phyloP scores from a whole-genome alignment of 2,329 filamentous ascomycete species.

The Fusarium oligoseptatum region DNA sequence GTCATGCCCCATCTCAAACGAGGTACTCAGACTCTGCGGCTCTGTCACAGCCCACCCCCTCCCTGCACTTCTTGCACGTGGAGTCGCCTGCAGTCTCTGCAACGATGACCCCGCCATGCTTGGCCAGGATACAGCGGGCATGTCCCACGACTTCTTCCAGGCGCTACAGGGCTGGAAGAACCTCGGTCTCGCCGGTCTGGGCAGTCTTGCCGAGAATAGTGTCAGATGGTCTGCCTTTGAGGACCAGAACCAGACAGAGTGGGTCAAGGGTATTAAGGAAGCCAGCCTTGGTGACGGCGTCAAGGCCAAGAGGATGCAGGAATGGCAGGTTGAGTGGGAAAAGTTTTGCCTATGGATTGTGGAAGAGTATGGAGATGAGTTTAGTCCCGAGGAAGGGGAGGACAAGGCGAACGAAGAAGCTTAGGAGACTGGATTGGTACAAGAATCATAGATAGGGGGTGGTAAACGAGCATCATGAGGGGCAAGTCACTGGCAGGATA shows the following conservation, averaged over 20 bases:
- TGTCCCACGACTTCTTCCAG: slow-evolving; percentile 96
- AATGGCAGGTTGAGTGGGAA: slow-evolving; percentile 89
- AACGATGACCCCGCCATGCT: slow-evolving; percentile 94
- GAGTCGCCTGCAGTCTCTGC: slow-evolving; percentile 85
- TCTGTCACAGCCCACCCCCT: slow-evolving; percentile 84
- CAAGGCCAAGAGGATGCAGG: slow-evolving; percentile 78
- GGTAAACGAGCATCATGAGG: neutral
- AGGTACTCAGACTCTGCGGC: slow-evolving; percentile 83
- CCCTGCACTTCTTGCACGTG: slow-evolving; percentile 85
- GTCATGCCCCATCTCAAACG: slow-evolving; percentile 91
- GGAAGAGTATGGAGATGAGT: slow-evolving; percentile 79
- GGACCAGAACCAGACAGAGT: slow-evolving; percentile 78
- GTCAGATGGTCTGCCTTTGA: slow-evolving; percentile 92
- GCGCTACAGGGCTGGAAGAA: slow-evolving; percentile 93
- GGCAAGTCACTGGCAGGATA: slow-evolving; percentile 3
- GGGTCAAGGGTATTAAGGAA: slow-evolving; percentile 79
- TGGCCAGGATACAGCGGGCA: slow-evolving; percentile 83
- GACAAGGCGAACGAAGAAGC: slow-evolving; percentile 3
- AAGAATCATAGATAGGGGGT: slow-evolving; percentile 19
- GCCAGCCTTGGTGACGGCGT: slow-evolving; percentile 78
- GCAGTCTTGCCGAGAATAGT: slow-evolving; percentile 91
- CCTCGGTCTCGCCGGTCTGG: slow-evolving; percentile 87
- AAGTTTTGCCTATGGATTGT: slow-evolving; percentile 93
- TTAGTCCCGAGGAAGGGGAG: slow-evolving; percentile 51
- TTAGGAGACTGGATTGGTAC: neutral